Percentiles rank a stretch among this genome's conserved stretches.
These are phyloP conservation scores for Crithidia acanthocephali DNA, from an alignment of 208 protist genomes.

Conservation along the genomic window DNA sequence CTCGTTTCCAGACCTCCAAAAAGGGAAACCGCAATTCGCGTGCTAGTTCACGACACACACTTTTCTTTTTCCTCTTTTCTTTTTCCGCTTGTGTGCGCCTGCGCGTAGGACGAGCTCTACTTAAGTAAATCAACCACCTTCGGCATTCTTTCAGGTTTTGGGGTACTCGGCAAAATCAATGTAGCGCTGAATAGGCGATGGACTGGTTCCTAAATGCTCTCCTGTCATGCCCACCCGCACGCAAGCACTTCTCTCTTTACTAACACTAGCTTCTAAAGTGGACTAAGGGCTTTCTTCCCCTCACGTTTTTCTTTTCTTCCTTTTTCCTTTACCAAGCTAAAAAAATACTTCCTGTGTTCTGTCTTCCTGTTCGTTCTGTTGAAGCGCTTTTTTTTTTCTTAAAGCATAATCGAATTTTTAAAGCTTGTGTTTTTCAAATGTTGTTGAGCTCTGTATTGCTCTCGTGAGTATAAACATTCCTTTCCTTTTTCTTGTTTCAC, in stretches of 20 bases:
- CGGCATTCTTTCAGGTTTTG: neutral
- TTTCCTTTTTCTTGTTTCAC: neutral
- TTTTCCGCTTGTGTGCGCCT: neutral
- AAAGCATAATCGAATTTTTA: too few species aligned
- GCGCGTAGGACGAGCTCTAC: neutral
- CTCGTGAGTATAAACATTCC: too few species aligned
- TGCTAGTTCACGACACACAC: neutral
- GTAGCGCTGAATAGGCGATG: neutral
- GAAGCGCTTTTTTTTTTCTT: too few species aligned
- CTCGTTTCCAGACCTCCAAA: neutral
- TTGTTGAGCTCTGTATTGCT: too few species aligned
- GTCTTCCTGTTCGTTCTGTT: too few species aligned
- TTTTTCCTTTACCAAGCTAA: too few species aligned
- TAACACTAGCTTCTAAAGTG: too few species aligned
- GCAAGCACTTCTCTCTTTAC: too few species aligned
- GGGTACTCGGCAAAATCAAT: neutral
- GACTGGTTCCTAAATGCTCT: neutral
- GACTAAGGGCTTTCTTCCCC: too few species aligned
- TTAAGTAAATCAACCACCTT: neutral
- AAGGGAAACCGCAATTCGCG: neutral
- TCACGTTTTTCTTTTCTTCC: neutral
- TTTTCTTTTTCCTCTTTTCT: slow-evolving; percentile 1
- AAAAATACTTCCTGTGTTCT: too few species aligned
- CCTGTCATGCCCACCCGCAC: too few species aligned
- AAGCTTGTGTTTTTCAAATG: too few species aligned